Base-by-base conservation (phyloP, 148 eudicot genomes). In the Nyssa sinensis region DNA sequence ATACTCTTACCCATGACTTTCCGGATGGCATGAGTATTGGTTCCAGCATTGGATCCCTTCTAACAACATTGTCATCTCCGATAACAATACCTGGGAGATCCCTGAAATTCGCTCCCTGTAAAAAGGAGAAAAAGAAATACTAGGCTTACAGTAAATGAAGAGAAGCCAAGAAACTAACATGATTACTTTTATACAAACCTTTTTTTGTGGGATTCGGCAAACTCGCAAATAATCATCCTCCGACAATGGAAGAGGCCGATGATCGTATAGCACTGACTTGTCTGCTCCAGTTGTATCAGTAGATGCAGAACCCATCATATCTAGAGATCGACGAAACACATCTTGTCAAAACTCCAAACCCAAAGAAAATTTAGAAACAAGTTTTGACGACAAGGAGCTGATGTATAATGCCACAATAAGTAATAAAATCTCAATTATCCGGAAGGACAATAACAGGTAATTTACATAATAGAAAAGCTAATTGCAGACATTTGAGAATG, bases 101-200 rank as follows among this genome's bases (percentile, higher is more conserved):
- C 59, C 89, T 81, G 60, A 85, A 88, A 74, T 84, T 88, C 51
- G 91, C 89, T 73, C 91, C 91, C 89, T 88, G 74, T 33, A 55
- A 73, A 77, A 69, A 13, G 5, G 29, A 28, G 5, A 35, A 16
- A 65, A 65, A n/a, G n/a, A n/a, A n/a, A n/a, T n/a, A 17, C 12
- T 1, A 11, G n/a, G n/a, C 16, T 5, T 12, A 64, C 24, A 64
- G 0, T 24, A 64, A 47, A 64, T 19, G n/a, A 30, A 58, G 61
- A 64, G 19, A n/a, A 17, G 35, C 44, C 24, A 29, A 31, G 62
- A 69, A 59, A 69, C 16, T 21, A 23, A 66, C 25, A 63, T 7
- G 34, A 33, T 21, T 7, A 28, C 23, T 47, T 37, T 27, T 49
- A 31, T 64, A 37, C 44, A 39, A 64, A 86, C 89, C 92, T 86